Conservation (phyloP, 164 flowering plant species). For the Vitis labrusca region DNA sequence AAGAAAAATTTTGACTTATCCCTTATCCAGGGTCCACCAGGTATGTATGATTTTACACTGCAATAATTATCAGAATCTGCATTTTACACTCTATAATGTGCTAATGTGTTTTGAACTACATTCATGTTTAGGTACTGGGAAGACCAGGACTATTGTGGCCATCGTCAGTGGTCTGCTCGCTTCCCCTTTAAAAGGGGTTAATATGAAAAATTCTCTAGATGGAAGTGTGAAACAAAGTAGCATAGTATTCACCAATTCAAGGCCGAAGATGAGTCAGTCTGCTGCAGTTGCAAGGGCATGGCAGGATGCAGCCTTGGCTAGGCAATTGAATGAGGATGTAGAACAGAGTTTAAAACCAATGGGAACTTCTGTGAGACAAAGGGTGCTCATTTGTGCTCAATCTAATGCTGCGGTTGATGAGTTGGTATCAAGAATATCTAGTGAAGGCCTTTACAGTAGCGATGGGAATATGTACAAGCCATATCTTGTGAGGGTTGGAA, state of each 20-base stretch:
- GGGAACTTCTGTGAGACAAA: slow-evolving; percentile 46
- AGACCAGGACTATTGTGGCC: slow-evolving; percentile 90
- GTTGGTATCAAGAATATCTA: slow-evolving; percentile 78
- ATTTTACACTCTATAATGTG: background rate
- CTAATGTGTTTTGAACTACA: background rate
- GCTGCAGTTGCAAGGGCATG: slow-evolving; percentile 86
- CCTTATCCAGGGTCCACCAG: slow-evolving; percentile 99
- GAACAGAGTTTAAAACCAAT: slow-evolving; percentile 31
- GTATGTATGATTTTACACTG: slow-evolving; percentile 27
- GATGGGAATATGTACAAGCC: slow-evolving; percentile 83
- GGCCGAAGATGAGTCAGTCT: slow-evolving; percentile 49
- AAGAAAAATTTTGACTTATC: slow-evolving; percentile 58
- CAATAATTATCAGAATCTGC: too few relatives aligned
- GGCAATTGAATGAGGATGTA: slow-evolving; percentile 55
- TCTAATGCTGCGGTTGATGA: slow-evolving; percentile 99
- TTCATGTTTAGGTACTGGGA: slow-evolving; percentile 81
- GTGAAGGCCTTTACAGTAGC: slow-evolving; percentile 73
- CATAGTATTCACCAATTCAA: slow-evolving; percentile 25
- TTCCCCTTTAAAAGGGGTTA: slow-evolving; percentile 28
- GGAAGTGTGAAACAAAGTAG: slow-evolving; percentile 21
- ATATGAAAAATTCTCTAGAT: slow-evolving; percentile 10
- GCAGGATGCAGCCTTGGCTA: slow-evolving; percentile 96
- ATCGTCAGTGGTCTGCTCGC: slow-evolving; percentile 86
- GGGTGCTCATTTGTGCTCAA: slow-evolving; percentile 96
- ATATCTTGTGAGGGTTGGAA: slow-evolving; percentile 93